Evolutionary conservation across 371 early-diverging fungal genomes (phyloP).

Genomic region (Mucor mucedo): DNA sequence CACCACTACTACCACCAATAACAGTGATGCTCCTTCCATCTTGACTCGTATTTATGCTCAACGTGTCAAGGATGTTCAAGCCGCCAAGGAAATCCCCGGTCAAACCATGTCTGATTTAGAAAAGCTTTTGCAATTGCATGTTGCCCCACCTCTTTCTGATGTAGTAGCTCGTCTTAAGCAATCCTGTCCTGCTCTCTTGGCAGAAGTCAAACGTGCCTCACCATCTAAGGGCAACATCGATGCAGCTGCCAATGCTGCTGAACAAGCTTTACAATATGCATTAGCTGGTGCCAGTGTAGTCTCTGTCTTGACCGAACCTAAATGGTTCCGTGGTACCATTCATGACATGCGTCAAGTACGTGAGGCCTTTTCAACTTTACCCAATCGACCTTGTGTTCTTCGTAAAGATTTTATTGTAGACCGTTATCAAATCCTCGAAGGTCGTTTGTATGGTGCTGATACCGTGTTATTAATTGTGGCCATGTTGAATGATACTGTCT

Average conservation of each 20-base stretch:
- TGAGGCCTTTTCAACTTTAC: conserved; percentile 62
- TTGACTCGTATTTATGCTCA: conserved; percentile 76
- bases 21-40: conserved; percentile 52
- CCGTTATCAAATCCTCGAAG: conserved; percentile 94
- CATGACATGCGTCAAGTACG: conserved; percentile 90
- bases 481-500: conserved; percentile 75
- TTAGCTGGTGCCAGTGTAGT: conserved; percentile 90
- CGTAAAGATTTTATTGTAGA: conserved; percentile 98
- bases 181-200: conserved; percentile 76
- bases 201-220: conserved; percentile 97
- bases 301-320: conserved; percentile 96
- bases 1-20: neutral
- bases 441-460: conserved; percentile 91
- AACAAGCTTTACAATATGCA: conserved; percentile 86
- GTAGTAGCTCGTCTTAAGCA: conserved; percentile 74
- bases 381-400: conserved; percentile 89
- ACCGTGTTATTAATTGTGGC: conserved; percentile 95
- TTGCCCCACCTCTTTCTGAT: conserved; percentile 80
- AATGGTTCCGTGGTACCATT: conserved; percentile 95
- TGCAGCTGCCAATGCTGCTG: conserved; percentile 79
- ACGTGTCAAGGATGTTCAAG: conserved; percentile 79
- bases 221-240: conserved; percentile 96
- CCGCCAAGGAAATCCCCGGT: conserved; percentile 77
- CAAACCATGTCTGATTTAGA: conserved; percentile 70
- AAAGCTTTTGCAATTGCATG: conserved; percentile 68